Percentiles rank a stretch among this genome's conserved stretches.
phyloP scores from a whole-genome alignment of 2,329 filamentous ascomycete species.

The Aphanoascus verrucosus region DNA sequence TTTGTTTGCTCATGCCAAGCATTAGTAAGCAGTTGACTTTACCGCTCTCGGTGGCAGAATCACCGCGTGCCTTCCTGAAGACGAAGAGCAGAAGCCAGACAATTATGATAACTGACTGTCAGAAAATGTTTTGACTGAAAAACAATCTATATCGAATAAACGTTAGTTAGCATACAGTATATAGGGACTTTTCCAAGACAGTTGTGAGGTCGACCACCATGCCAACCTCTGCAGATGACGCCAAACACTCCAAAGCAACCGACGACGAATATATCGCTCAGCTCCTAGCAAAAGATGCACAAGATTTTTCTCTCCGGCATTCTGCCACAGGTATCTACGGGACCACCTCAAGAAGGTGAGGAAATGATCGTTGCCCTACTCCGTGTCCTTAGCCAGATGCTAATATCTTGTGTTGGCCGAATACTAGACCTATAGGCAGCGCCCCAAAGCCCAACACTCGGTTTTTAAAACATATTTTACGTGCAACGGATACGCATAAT shows the following conservation, averaged over 20 bases:
- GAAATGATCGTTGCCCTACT: conserved; percentile 12
- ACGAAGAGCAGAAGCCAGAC: too few relatives aligned
- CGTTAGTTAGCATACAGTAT: too few relatives aligned
- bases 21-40: neutral
- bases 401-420: neutral
- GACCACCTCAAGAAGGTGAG: conserved; percentile 46
- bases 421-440: conserved; percentile 49
- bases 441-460: conserved; percentile 81
- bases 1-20: neutral
- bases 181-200: too few relatives aligned
- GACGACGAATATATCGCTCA: conserved; percentile 67
- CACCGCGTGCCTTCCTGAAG: too few relatives aligned
- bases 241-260: conserved; percentile 1
- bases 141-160: too few relatives aligned
- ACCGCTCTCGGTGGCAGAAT: too few relatives aligned
- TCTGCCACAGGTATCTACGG: conserved; percentile 63
- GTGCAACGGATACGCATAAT: conserved; percentile 82
- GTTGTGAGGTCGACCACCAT: conserved; percentile 1
- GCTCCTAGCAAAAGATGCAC: conserved; percentile 70
- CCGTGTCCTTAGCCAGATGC: neutral
- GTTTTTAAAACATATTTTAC: conserved; percentile 79
- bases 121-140: too few relatives aligned
- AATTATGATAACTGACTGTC: too few relatives aligned
- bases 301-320: conserved; percentile 60
- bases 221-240: neutral